Evolutionary conservation across 2,329 filamentous ascomycete species (phyloP), one percentile per base, ranked within the genome.

Genomic region (Pseudogymnoascus destructans): DNA sequence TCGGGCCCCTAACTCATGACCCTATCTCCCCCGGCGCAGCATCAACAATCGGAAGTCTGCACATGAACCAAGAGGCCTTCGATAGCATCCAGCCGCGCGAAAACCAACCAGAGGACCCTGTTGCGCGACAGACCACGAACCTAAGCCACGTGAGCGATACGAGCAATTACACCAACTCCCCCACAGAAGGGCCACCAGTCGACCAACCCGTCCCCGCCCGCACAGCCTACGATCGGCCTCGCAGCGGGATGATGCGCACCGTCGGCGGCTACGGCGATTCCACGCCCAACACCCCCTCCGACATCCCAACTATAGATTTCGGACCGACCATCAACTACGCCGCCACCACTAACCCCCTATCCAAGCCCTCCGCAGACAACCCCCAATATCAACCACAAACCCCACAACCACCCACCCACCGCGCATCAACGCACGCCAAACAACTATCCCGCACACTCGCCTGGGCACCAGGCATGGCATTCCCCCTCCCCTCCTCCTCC

Each of bases 181-280:
- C 84, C 6, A 79, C 80, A 4, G 75, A 77, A 10, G 85, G 85
- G 23, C 87, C 87, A 0, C n/a, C 49, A 32, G 3, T 30, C 5
- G 49, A 33, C 49, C 49, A 54, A 8, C 68, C 68, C 38, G 58
- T 66, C 5, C 64, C 65, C 32, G 65, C 75, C 1, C 71, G 74
- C 62, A 70, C 76, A 60, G 78, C 79, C 0, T 71, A 79, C 7
- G 84, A 89, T 59, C 80, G 79, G 60, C 86, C 87, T 13, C 80
- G 92, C 62, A 86, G 87, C 62, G 91, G 91, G 55, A 83, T 91
- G 5, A 75, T 92, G 68, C 90, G 86, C 68, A 89, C 86, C 1
- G 84, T 91, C 9, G 49, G 33, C 27, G 49, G 46, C 3, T 32
- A 25, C 19, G 21, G 35, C 4, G 33, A 56, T 8, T 35, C 27